These are phyloP conservation scores for Fusarium sp. DNA, from an alignment of 2,329 filamentous ascomycete genomes.

Conservation along the genomic window DNA sequence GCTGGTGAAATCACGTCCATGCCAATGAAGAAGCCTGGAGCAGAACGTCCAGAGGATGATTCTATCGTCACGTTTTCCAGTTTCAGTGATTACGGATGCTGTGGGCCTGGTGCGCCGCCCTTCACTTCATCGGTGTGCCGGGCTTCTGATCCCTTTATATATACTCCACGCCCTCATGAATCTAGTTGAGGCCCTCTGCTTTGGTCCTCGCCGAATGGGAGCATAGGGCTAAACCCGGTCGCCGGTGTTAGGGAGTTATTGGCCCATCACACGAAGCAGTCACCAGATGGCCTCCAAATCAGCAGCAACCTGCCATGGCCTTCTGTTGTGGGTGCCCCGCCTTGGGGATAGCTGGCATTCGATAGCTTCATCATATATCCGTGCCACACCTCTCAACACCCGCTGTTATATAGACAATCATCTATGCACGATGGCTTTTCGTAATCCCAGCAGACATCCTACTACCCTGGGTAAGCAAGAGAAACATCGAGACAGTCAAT, in stretches of 20 bases:
- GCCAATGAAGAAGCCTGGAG: neutral
- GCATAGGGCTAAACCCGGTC: neutral
- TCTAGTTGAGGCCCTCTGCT: neutral
- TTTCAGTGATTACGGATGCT: neutral
- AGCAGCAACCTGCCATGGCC: too few relatives aligned
- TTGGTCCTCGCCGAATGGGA: neutral
- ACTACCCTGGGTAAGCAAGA: neutral
- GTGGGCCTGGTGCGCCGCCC: neutral
- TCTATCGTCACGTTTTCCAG: neutral
- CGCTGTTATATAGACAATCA: neutral
- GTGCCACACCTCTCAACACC: neutral
- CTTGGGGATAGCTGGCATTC: neutral
- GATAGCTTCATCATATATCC: neutral
- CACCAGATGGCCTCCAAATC: neutral
- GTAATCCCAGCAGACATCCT: neutral
- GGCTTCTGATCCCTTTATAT: too few relatives aligned
- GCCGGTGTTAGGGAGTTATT: too few relatives aligned
- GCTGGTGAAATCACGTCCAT: neutral
- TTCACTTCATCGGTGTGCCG: neutral
- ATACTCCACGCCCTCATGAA: too few relatives aligned
- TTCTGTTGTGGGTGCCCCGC: neutral
- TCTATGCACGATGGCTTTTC: neutral
- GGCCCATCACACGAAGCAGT: neutral
- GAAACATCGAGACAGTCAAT: neutral
- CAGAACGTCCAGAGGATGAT: neutral